These are phyloP conservation scores for Pulveroboletus frians DNA, from an alignment of 768 basidiomycete species.

Conservation along the genomic window DNA sequence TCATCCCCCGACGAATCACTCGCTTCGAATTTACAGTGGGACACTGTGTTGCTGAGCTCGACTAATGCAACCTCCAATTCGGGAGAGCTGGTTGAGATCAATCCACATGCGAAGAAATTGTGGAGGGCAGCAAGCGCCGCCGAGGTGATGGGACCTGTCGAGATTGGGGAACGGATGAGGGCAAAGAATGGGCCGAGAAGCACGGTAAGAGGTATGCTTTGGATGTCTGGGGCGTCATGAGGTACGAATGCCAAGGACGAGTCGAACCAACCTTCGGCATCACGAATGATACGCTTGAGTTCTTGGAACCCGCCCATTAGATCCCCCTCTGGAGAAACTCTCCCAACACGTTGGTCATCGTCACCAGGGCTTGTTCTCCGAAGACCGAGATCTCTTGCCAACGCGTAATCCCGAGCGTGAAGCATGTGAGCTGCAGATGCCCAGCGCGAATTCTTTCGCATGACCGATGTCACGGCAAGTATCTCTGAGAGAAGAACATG, in stretches of 20 bases:
- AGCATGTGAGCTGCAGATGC: constrained; percentile 66
- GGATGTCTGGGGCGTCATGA: constrained; percentile 49
- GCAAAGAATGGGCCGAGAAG: constrained; percentile 87
- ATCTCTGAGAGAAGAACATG: constrained; percentile 90
- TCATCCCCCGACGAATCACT: constrained; percentile 98
- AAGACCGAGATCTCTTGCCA: constrained; percentile 72
- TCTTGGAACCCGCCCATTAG: constrained; percentile 89
- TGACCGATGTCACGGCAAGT: constrained; percentile 82
- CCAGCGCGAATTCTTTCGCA: constrained; percentile 99
- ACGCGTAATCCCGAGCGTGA: constrained; percentile 55
- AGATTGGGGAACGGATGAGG: constrained; percentile 88
- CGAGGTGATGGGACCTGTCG: constrained; percentile 97
- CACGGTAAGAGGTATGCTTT: constrained; percentile 49
- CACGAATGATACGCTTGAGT: constrained; percentile 68
- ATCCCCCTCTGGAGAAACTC: constrained; percentile 67
- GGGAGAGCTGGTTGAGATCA: constrained; percentile 56
- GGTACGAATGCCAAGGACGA: constrained; percentile 7
- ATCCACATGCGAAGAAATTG: constrained; percentile 75
- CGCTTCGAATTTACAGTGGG: constrained; percentile 97
- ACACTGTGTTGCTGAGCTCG: constrained; percentile 83
- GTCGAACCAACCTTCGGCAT: constrained; percentile 51
- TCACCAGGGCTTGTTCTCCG: constrained; percentile 52
- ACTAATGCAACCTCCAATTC: constrained; percentile 63
- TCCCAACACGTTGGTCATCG: constrained; percentile 39
- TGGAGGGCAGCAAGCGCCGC: constrained; percentile 84